Evolutionary conservation across 176 grass and related monocot genomes (phyloP).

Genomic region (Ananas comosus): DNA sequence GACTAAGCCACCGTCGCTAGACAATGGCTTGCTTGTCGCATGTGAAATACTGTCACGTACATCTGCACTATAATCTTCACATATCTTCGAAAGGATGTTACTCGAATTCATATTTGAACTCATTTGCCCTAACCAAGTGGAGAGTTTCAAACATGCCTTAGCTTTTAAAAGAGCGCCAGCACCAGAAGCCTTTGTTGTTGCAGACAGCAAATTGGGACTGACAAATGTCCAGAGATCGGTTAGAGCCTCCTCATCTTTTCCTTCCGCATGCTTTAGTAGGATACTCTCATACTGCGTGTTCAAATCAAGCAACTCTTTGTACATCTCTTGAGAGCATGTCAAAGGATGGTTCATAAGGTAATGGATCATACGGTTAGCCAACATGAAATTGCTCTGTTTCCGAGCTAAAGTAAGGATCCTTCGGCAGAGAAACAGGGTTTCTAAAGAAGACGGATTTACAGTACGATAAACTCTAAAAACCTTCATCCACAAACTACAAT

Average conservation of each 20-base stretch:
- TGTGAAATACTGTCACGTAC: constrained; percentile 24
- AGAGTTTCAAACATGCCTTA: constrained; percentile 94
- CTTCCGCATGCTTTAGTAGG: constrained; percentile 69
- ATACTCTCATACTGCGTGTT: constrained; percentile 74
- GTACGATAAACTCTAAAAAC: constrained; percentile 70
- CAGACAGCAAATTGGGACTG: constrained; percentile 38
- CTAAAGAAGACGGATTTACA: constrained; percentile 51
- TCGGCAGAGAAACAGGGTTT: constrained; percentile 65
- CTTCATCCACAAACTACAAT: constrained; percentile 89
- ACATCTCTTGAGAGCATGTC: constrained; percentile 31
- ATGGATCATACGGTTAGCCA: constrained; percentile 69
- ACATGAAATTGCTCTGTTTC: constrained; percentile 80
- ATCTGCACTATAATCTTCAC: constrained; percentile 42
- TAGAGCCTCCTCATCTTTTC: constrained; percentile 60
- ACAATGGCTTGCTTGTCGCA: constrained; percentile 22
- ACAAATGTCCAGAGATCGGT: constrained; percentile 73
- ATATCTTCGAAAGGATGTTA: constrained; percentile 45
- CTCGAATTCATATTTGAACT: constrained; percentile 32
- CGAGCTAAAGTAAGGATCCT: constrained; percentile 73
- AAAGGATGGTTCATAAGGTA: constrained; percentile 62
- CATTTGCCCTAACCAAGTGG: constrained; percentile 62
- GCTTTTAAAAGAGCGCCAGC: constrained; percentile 44
- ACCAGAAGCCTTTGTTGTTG: constrained; percentile 32
- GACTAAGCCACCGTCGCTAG: constrained; percentile 19
- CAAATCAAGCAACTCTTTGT: constrained; percentile 59